Percentiles rank a stretch among this genome's conserved stretches.
phyloP scores from a whole-genome alignment of 2,329 filamentous ascomycete species.

The Verticillium klebahnii region DNA sequence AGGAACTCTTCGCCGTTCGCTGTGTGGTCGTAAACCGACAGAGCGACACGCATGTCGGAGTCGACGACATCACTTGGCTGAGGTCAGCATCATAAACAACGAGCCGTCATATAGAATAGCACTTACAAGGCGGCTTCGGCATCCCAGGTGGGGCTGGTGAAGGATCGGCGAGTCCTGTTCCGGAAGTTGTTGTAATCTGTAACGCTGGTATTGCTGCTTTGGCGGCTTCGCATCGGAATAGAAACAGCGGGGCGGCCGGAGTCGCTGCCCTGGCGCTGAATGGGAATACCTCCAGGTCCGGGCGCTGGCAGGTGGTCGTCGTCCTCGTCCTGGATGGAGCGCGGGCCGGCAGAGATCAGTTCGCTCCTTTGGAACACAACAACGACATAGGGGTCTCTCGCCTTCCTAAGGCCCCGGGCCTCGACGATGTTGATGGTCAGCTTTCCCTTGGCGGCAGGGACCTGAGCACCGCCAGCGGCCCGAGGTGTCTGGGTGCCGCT shows the following conservation, averaged over 20 bases:
- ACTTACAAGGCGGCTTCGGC: slow-evolving; percentile 92
- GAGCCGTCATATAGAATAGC: background rate
- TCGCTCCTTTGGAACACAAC: slow-evolving; percentile 97
- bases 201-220: slow-evolving; percentile 91
- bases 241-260: slow-evolving; percentile 79
- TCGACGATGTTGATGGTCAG: slow-evolving; percentile 85
- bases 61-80: slow-evolving; percentile 79
- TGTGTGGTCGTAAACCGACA: slow-evolving; percentile 86
- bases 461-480: slow-evolving; percentile 51
- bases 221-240: slow-evolving; percentile 93
- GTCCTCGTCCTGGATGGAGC: slow-evolving; percentile 56
- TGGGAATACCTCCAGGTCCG: slow-evolving; percentile 50
- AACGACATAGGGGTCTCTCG: slow-evolving; percentile 89
- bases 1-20: slow-evolving; percentile 83
- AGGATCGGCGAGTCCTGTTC: slow-evolving; percentile 51
- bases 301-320: slow-evolving; percentile 44
- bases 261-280: slow-evolving; percentile 72
- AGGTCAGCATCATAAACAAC: background rate
- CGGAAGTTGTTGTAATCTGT: slow-evolving; percentile 59
- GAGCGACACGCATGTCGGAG: slow-evolving; percentile 81
- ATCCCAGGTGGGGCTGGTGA: slow-evolving; percentile 91
- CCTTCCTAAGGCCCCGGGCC: slow-evolving; percentile 74
- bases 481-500: slow-evolving; percentile 51
- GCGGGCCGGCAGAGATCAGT: slow-evolving; percentile 84
- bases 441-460: slow-evolving; percentile 76